Evolutionary conservation across 2,329 filamentous ascomycete species (phyloP), one percentile per base, ranked within the genome.

Genomic region (Calonectria multiphialidica): DNA sequence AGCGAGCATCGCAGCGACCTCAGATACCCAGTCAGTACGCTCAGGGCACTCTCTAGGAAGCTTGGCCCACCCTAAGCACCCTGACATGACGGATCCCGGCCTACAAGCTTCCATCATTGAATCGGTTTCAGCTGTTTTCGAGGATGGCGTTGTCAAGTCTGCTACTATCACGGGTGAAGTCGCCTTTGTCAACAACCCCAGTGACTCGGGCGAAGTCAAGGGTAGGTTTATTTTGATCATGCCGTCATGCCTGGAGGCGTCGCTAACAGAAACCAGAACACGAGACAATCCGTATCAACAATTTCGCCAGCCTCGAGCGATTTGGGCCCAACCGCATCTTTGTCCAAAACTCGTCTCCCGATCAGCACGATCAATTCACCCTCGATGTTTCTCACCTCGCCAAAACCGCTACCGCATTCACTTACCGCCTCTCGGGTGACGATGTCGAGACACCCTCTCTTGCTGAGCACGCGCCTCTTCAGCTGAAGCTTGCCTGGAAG

Each of bases 301-400:
- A 98, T 81, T 98, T 98, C 81, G 85, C 92, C 12, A 89, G 90
- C n/a, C 89, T 99, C 7, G 97, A 98, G 79, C 95, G 95, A 79
- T 96, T 99, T 69, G 96, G 95, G 0, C 95, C 96, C 1, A 99
- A 99, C 82, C 95, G 95, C 50, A 94, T 95, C 70, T 98, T 98
- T 84, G 92, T 98, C 64, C 91, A 92, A 37, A 93, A 95, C 76
- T 87, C 90, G 6, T 84, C 86, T 1, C 80, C 88, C 1, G 91
- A 93, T 12, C 92, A 90, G 70, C 89, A 93, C 4, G 96, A 97
- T 71, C 93, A 96, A 80, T 99, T 97, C 84, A 90, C 87, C 0
- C 86, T 99, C 37, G 91, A 96, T 73, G 85, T 97, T 8, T 88
- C 91, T 16, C 91, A 93, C 80, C 90, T 98, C 73, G 88, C 92